A percentile compares a stretch with the other conserved stretches of the same genome.
phyloP scores from a whole-genome alignment of 192 early-diverging fungal genomes.

The Coemansia aciculifera region DNA sequence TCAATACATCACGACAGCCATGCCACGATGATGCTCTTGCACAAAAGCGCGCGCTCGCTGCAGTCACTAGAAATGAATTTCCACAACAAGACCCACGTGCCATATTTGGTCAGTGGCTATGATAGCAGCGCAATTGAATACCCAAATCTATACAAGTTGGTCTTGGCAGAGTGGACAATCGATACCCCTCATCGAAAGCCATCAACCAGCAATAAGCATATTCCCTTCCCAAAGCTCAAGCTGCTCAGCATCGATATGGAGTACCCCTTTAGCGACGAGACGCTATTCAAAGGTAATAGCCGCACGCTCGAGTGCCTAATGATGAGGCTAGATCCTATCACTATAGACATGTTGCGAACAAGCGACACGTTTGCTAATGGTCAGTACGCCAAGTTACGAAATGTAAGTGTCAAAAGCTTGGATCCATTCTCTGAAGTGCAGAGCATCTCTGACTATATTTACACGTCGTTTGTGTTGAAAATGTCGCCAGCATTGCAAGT shows the following conservation, averaged over 20 bases:
- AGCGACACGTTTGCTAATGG: conserved; percentile 17
- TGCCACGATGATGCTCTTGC: conserved; percentile 5
- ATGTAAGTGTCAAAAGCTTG: conserved; percentile 7
- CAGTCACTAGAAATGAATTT: not conserved
- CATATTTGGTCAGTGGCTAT: not conserved
- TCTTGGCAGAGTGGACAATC: not conserved
- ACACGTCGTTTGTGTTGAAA: conserved; percentile 9
- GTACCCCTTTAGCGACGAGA: conserved; percentile 30
- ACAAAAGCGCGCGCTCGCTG: conserved; percentile 2
- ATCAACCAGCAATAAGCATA: not conserved
- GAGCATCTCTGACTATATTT: not conserved
- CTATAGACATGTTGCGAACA: conserved; percentile 11
- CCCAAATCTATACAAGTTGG: not conserved
- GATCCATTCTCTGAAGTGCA: not conserved
- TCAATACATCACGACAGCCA: not conserved
- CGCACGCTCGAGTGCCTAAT: conserved; percentile 10
- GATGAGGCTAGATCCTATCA: conserved; percentile 5
- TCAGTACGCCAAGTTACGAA: not conserved
- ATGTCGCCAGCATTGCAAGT: conserved; percentile 4
- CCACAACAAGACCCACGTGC: not conserved
- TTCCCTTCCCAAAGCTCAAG: conserved; percentile 18
- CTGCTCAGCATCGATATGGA: conserved; percentile 16
- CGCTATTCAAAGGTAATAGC: conserved; percentile 26
- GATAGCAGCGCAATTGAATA: not conserved
- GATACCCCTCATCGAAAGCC: not conserved